Conservation (phyloP, 257 asterid genomes). For the Penstemon barbatus region DNA sequence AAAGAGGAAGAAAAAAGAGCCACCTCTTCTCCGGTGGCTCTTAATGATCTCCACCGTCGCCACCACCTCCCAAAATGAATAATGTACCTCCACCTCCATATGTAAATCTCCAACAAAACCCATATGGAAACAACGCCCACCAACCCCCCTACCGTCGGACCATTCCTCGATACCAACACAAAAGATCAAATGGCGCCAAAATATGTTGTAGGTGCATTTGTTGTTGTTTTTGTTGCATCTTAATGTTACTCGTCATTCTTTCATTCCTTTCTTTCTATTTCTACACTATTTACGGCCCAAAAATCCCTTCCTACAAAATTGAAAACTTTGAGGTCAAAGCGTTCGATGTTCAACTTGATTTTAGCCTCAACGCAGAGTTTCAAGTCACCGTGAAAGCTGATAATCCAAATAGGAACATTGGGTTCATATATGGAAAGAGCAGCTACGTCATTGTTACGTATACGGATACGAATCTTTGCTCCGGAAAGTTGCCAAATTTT, state of each 20-base stretch:
- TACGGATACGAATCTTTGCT: slow-evolving; percentile 32
- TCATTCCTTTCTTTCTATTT: slow-evolving; percentile 8
- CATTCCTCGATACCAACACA: slow-evolving; percentile 37
- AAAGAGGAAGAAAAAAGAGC: slow-evolving; percentile 4
- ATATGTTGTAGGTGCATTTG: slow-evolving; percentile 42
- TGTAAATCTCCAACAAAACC: slow-evolving; percentile 34
- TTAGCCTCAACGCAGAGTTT: slow-evolving; percentile 39
- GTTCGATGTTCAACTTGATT: slow-evolving; percentile 39
- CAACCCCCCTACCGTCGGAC: slow-evolving; percentile 38
- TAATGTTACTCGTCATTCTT: slow-evolving; percentile 36
- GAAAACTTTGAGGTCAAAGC: slow-evolving; percentile 38
- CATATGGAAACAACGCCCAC: slow-evolving; percentile 1
- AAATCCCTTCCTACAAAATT: slow-evolving; percentile 42
- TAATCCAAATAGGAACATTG: slow-evolving; percentile 47
- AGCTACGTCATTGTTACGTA: slow-evolving; percentile 37
- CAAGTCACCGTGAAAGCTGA: slow-evolving; percentile 36
- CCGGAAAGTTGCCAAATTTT: slow-evolving; percentile 51
- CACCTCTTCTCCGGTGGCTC: not conserved
- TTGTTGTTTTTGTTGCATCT: slow-evolving; percentile 45
- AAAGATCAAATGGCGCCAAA: not conserved
- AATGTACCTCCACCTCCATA: slow-evolving; percentile 41
- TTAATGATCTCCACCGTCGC: not conserved
- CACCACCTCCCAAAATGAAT: slow-evolving; percentile 23
- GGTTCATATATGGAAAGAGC: slow-evolving; percentile 39
- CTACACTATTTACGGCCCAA: slow-evolving; percentile 37